phyloP scores from a whole-genome alignment of 169 alveolate genomes.

The Blepharisma undulans region DNA sequence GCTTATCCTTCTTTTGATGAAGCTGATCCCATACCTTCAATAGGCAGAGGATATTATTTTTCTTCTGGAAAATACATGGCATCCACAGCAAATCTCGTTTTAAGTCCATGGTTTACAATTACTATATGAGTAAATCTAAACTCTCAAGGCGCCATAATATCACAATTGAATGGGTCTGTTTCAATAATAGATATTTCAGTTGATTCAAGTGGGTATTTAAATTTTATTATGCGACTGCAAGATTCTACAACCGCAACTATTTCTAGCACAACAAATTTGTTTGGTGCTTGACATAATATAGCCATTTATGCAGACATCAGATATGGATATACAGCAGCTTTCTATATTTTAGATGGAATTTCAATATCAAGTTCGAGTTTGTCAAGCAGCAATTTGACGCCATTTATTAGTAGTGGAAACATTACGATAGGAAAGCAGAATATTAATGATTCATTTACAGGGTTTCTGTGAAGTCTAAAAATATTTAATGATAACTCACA shows the following conservation, averaged over 20 bases:
- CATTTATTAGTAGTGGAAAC: background rate
- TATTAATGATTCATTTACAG: background rate
- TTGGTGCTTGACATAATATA: background rate
- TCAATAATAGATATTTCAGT: background rate
- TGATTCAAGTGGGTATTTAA: background rate
- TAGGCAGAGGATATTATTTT: background rate
- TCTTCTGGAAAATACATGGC: background rate
- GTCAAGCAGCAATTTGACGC: background rate
- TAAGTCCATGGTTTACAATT: background rate
- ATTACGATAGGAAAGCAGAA: background rate
- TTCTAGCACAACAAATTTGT: background rate
- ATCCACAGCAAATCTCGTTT: background rate
- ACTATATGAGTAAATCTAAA: background rate
- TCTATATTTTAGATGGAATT: background rate
- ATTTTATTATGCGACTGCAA: background rate
- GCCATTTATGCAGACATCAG: background rate
- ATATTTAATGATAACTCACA: background rate
- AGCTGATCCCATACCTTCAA: conserved; percentile 14
- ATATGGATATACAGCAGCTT: background rate
- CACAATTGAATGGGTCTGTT: background rate
- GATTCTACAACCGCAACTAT: background rate
- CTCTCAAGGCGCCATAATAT: background rate
- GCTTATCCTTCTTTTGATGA: background rate
- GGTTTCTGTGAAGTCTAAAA: background rate
- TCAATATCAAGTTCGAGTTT: background rate